Conservation (phyloP, 495 filamentous ascomycete genomes). For the Penicillium coprophilum region DNA sequence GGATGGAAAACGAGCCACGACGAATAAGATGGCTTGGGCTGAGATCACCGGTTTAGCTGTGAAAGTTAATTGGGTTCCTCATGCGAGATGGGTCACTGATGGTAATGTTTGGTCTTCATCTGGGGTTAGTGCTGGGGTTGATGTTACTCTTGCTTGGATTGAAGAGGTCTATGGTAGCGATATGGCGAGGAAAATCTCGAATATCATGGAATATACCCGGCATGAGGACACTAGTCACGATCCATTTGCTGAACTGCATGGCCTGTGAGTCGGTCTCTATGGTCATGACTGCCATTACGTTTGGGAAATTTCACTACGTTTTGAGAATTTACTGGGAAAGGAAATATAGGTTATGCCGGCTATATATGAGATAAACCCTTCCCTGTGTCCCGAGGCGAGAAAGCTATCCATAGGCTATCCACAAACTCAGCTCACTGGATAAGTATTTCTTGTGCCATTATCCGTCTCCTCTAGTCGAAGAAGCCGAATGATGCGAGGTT, state of each 20-base stretch:
- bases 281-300: background rate
- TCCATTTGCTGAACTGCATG: constrained; percentile 27
- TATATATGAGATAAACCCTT: background rate
- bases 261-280: constrained; percentile 4
- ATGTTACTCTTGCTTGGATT: constrained; percentile 47
- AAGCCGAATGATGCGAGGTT: too few relatives aligned
- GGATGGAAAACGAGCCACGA: constrained; percentile 59
- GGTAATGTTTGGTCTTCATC: constrained; percentile 68
- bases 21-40: constrained; percentile 34
- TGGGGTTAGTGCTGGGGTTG: constrained; percentile 65
- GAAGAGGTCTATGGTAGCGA: constrained; percentile 20
- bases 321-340: background rate
- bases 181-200: constrained; percentile 15
- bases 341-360: background rate
- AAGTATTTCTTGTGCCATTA: too few relatives aligned
- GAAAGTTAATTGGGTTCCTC: constrained; percentile 57
- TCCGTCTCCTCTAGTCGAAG: too few relatives aligned
- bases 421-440: too few relatives aligned
- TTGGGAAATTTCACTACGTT: background rate
- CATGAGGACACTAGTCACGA: constrained; percentile 19
- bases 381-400: background rate
- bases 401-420: too few relatives aligned
- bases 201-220: constrained; percentile 21
- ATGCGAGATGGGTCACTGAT: constrained; percentile 64
- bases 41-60: constrained; percentile 37